phyloP scores from a whole-genome alignment of 768 basidiomycete genomes.

The Rhizopogon vinicolor region DNA sequence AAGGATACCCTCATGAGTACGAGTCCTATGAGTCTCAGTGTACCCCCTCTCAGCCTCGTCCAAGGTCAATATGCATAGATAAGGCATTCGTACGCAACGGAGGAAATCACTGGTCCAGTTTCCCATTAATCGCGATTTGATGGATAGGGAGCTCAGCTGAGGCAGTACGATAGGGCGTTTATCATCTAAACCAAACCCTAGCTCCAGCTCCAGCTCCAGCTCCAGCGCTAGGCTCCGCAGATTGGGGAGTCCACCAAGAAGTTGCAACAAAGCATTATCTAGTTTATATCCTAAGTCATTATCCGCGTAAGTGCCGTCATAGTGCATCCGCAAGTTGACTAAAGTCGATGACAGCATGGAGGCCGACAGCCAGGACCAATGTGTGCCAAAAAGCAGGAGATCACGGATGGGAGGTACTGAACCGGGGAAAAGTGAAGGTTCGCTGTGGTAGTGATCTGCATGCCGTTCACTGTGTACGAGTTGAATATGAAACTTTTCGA shows the following conservation, averaged over 20 bases:
- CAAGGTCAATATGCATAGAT: not conserved
- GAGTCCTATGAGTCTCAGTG: too few relatives aligned
- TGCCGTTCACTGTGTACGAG: not conserved
- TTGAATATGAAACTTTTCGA: not conserved
- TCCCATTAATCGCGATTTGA: not conserved
- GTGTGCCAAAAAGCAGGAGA: not conserved
- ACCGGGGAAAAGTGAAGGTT: not conserved
- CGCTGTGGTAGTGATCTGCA: not conserved
- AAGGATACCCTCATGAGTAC: not conserved
- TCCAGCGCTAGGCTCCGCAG: not conserved
- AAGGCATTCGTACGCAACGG: not conserved
- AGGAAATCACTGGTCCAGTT: not conserved
- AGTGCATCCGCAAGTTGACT: conserved; percentile 10
- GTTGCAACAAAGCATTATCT: not conserved
- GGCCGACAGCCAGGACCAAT: not conserved
- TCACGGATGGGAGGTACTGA: not conserved
- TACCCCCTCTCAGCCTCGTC: not conserved
- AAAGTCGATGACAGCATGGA: conserved; percentile 1
- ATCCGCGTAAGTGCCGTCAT: not conserved
- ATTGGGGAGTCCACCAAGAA: not conserved
- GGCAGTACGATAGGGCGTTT: not conserved
- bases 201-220: not conserved
- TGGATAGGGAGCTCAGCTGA: not conserved
- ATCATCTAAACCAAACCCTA: not conserved
- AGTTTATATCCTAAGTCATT: not conserved